Evolutionary conservation across 192 early-diverging fungal species (phyloP).

Genomic region (Coemansia sp.): DNA sequence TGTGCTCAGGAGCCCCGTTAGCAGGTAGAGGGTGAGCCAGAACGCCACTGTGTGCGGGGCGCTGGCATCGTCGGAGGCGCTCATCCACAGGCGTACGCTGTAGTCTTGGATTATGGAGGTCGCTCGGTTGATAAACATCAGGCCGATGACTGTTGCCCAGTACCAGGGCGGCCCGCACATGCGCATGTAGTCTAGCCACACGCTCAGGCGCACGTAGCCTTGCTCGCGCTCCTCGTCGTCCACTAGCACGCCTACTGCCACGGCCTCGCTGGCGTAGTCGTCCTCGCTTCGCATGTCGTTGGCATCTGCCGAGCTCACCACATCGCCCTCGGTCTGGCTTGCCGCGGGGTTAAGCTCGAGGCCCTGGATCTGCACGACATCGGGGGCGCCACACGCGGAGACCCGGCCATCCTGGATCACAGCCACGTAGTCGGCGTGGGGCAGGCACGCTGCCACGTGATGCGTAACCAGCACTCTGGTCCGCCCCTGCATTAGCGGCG

Average conservation of each 20-base stretch:
- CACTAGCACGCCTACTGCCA: conserved; percentile 62
- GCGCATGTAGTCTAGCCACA: conserved; percentile 77
- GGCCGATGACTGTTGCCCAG: conserved; percentile 46
- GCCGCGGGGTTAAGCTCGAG: not conserved
- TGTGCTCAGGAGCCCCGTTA: conserved; percentile 55
- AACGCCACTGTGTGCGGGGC: conserved; percentile 23
- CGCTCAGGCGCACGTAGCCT: conserved; percentile 69
- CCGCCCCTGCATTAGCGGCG: conserved; percentile 67
- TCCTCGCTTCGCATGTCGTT: conserved; percentile 34
- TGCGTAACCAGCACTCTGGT: conserved; percentile 93
- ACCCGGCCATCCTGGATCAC: conserved; percentile 64
- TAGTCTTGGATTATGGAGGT: conserved; percentile 60
- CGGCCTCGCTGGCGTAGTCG: conserved; percentile 23
- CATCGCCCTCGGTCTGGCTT: not conserved
- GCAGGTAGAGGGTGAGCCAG: conserved; percentile 64
- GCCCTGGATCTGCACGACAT: conserved; percentile 28
- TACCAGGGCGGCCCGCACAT: conserved; percentile 65
- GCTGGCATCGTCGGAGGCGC: not conserved
- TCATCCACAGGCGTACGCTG: conserved; percentile 66
- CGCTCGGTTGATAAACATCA: conserved; percentile 47
- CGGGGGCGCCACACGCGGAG: conserved; percentile 51
- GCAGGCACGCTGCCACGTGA: conserved; percentile 66
- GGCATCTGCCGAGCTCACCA: not conserved
- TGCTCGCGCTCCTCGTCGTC: conserved; percentile 80
- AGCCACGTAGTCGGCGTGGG: conserved; percentile 57